phyloP scores from a whole-genome alignment of 208 protist species.

The Trypanosomatidae sp. region DNA sequence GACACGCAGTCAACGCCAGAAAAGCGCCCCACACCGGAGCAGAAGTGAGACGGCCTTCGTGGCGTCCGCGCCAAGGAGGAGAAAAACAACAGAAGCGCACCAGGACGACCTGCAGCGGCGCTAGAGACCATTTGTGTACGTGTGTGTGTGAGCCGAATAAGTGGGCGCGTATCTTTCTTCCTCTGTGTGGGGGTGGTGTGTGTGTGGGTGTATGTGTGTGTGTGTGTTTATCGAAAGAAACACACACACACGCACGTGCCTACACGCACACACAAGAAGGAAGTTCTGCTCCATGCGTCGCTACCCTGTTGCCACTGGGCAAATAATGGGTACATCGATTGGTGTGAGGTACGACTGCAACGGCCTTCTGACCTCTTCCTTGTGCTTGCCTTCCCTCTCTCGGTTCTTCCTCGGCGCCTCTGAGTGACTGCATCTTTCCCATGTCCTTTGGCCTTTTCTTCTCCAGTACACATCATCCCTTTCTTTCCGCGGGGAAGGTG shows the following conservation, averaged over 20 bases:
- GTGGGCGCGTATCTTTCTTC: not conserved
- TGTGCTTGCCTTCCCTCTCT: not conserved
- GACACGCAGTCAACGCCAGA: too few relatives aligned
- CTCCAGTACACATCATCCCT: not conserved
- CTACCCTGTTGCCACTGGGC: not conserved
- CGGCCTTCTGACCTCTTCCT: not conserved
- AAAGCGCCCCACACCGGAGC: not conserved
- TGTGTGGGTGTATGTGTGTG: not conserved
- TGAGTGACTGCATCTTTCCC: not conserved
- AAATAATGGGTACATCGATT: not conserved
- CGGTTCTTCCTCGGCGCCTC: not conserved
- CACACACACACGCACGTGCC: not conserved
- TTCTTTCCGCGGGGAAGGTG: not conserved
- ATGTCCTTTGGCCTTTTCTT: not conserved
- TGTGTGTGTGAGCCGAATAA: not conserved
- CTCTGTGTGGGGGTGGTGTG: not conserved
- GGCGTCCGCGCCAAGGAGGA: not conserved
- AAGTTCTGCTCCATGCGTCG: not conserved
- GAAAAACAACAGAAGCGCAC: not conserved
- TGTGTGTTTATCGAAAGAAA: not conserved
- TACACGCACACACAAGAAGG: not conserved
- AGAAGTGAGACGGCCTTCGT: not conserved
- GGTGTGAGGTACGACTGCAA: not conserved
- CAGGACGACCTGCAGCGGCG: not conserved
- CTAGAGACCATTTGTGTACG: not conserved